phyloP scores from a whole-genome alignment of 495 filamentous ascomycete genomes.

The Penicillium coprophilum region DNA sequence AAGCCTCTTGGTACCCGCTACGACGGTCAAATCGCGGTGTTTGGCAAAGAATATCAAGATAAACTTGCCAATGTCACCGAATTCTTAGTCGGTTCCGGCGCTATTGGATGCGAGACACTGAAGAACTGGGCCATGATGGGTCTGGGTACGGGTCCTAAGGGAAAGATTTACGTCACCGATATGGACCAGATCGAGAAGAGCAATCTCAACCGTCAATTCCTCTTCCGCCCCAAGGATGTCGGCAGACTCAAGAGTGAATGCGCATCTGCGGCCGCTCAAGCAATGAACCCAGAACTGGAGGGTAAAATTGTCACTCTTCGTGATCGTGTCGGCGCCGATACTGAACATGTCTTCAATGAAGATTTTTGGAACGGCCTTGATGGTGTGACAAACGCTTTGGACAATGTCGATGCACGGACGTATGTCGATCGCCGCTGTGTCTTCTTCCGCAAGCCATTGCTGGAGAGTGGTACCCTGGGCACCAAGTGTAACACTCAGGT shows the following conservation, averaged over 20 bases:
- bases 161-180: constrained; percentile 88
- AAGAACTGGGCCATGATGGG: constrained; percentile 99
- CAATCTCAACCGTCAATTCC: constrained; percentile 96
- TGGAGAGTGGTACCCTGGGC: constrained; percentile 95
- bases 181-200: constrained; percentile 99
- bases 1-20: constrained; percentile 80
- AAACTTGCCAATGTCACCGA: constrained; percentile 85
- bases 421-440: constrained; percentile 98
- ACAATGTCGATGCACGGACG: constrained; percentile 96
- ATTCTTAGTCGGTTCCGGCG: constrained; percentile 95
- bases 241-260: constrained; percentile 97
- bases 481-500: constrained; percentile 99
- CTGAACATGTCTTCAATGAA: constrained; percentile 93
- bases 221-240: constrained; percentile 93
- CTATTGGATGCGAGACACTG: constrained; percentile 98
- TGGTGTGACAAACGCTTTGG: constrained; percentile 92
- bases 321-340: constrained; percentile 89
- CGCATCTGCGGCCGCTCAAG: constrained; percentile 80
- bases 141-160: constrained; percentile 81
- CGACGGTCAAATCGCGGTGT: constrained; percentile 96
- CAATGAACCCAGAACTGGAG: constrained; percentile 90
- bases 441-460: constrained; percentile 94
- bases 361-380: constrained; percentile 90
- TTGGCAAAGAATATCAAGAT: constrained; percentile 90
- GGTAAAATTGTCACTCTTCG: constrained; percentile 81